phyloP scores from a whole-genome alignment of 2,329 filamentous ascomycete genomes.

The Fusarium phyllophilum region DNA sequence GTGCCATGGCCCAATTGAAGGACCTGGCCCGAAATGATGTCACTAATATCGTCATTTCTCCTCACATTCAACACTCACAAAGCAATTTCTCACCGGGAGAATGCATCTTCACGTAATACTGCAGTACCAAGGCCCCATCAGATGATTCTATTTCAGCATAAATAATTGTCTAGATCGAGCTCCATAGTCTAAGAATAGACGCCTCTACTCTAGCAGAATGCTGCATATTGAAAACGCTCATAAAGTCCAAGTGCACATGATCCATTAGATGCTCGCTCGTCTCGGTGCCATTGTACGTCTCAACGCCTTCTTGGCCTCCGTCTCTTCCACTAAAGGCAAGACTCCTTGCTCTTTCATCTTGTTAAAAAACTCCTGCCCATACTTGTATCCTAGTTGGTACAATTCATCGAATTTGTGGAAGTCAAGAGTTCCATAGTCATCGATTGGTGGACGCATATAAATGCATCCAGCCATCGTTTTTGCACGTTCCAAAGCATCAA shows the following conservation, averaged over 20 bases:
- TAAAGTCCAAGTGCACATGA: not conserved
- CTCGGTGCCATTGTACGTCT: slow-evolving; percentile 82
- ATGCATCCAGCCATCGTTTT: slow-evolving; percentile 91
- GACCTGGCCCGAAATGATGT: slow-evolving; percentile 33
- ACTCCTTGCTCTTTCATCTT: slow-evolving; percentile 81
- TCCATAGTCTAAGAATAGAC: not conserved
- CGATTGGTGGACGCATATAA: slow-evolving; percentile 96
- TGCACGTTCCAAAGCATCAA: slow-evolving; percentile 92
- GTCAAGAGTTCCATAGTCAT: slow-evolving; percentile 91
- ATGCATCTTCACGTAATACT: slow-evolving; percentile 16
- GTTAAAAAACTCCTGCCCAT: slow-evolving; percentile 82
- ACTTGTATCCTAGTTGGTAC: slow-evolving; percentile 87
- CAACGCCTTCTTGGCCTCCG: slow-evolving; percentile 79
- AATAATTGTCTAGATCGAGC: not conserved
- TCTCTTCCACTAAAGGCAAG: slow-evolving; percentile 75
- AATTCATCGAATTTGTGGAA: slow-evolving; percentile 99
- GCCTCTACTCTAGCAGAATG: slow-evolving; percentile 1
- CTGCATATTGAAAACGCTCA: not conserved
- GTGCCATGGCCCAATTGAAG: slow-evolving; percentile 13
- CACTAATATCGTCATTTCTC: slow-evolving; percentile 34
- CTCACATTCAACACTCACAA: not conserved
- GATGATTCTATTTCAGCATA: not conserved
- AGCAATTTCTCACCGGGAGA: slow-evolving; percentile 9
- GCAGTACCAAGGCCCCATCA: slow-evolving; percentile 3
- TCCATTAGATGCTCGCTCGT: slow-evolving; percentile 76